phyloP scores from a whole-genome alignment of 495 filamentous ascomycete species.

The Baudoinia panamericana region DNA sequence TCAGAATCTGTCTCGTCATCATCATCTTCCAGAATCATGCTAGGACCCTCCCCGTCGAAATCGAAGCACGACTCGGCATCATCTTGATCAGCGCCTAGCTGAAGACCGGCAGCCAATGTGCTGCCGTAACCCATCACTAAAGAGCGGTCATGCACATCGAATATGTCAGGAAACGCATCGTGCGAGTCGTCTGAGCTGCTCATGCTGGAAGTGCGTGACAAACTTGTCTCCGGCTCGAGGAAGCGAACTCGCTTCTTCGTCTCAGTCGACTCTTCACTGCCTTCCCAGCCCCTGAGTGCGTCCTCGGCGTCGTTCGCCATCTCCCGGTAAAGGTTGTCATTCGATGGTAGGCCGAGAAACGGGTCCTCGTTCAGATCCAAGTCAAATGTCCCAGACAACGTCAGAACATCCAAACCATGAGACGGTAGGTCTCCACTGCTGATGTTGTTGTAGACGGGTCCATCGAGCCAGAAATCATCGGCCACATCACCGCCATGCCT shows the following conservation, averaged over 20 bases:
- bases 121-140: too few species aligned
- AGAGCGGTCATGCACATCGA: conserved; percentile 9
- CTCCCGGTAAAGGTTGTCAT: conserved; percentile 5
- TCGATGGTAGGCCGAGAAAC: conserved; percentile 5
- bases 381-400: too few species aligned
- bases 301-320: conserved; percentile 14
- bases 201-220: conserved; percentile 9
- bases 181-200: conserved; percentile 4
- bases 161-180: conserved; percentile 17
- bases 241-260: conserved; percentile 19
- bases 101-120: background rate
- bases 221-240: conserved; percentile 1
- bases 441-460: too few species aligned
- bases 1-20: conserved; percentile 17
- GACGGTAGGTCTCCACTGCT: too few species aligned
- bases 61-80: conserved; percentile 16
- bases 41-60: conserved; percentile 19
- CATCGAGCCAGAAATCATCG: too few species aligned
- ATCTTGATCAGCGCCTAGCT: background rate
- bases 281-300: conserved; percentile 3
- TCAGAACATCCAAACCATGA: too few species aligned
- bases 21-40: conserved; percentile 11
- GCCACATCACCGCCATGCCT: too few species aligned
- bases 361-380: conserved; percentile 16
- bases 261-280: conserved; percentile 1